These are phyloP conservation scores for Wickerhamomyces ciferrii DNA, from an alignment of 805 yeast species.

Conservation along the genomic window DNA sequence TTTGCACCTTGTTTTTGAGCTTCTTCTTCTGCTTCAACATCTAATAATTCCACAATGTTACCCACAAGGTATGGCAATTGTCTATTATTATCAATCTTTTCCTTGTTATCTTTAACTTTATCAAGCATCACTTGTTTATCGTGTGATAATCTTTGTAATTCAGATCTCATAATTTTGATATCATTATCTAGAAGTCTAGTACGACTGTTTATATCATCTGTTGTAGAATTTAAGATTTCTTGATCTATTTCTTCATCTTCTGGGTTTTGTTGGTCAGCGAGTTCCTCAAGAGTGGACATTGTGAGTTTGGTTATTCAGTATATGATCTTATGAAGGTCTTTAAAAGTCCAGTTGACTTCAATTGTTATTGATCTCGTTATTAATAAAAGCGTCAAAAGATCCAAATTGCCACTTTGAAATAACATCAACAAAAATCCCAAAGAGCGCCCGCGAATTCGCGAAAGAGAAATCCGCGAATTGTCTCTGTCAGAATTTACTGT, in stretches of 20 bases:
- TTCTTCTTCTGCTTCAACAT: slow-evolving; percentile 77
- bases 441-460: not conserved
- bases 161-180: slow-evolving; percentile 91
- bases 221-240: slow-evolving; percentile 73
- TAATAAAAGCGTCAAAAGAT: not conserved
- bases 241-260: slow-evolving; percentile 64
- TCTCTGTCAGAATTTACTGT: too few species aligned
- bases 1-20: slow-evolving; percentile 90
- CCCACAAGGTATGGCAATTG: slow-evolving; percentile 96
- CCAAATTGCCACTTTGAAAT: not conserved
- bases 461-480: not conserved
- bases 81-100: slow-evolving; percentile 90
- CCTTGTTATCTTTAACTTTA: slow-evolving; percentile 92
- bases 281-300: slow-evolving; percentile 85
- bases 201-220: slow-evolving; percentile 80
- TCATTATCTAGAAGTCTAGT: slow-evolving; percentile 89
- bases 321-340: not conserved
- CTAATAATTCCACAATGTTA: slow-evolving; percentile 90
- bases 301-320: not conserved
- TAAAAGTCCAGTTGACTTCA: not conserved
- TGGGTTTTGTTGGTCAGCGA: slow-evolving; percentile 45
- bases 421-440: not conserved
- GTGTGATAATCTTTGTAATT: slow-evolving; percentile 82
- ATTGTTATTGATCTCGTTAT: too few species aligned
- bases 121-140: slow-evolving; percentile 92